A percentile compares a stretch with the other conserved stretches of the same genome.
phyloP scores from a whole-genome alignment of 371 early-diverging fungal genomes.

The Mucor piriformis region DNA sequence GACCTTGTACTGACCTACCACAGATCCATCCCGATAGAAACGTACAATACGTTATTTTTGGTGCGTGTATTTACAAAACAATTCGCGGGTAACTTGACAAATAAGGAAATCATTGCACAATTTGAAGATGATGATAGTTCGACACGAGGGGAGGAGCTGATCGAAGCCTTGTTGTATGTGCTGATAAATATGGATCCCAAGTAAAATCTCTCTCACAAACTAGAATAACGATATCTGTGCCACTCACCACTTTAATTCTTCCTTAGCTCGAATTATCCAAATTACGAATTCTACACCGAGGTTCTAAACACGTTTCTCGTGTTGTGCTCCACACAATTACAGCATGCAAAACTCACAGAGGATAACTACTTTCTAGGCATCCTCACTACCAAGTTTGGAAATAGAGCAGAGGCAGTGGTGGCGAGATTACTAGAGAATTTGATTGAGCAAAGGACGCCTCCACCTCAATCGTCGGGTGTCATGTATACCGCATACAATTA shows the following conservation, averaged over 20 bases:
- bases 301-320: conserved; percentile 64
- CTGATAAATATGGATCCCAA: conserved; percentile 65
- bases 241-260: not conserved
- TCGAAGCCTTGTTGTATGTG: conserved; percentile 61
- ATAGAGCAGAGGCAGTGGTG: conserved; percentile 62
- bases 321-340: conserved; percentile 68
- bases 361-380: conserved; percentile 71
- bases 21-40: conserved; percentile 48
- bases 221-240: not conserved
- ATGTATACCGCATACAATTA: conserved; percentile 76
- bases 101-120: conserved; percentile 58
- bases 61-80: conserved; percentile 69
- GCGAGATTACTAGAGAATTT: conserved; percentile 64
- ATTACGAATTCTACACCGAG: conserved; percentile 77
- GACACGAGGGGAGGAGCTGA: conserved; percentile 54
- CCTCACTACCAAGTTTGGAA: conserved; percentile 56
- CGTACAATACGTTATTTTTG: conserved; percentile 73
- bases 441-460: conserved; percentile 62
- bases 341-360: conserved; percentile 35
- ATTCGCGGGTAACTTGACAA: conserved; percentile 64
- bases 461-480: conserved; percentile 60
- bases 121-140: conserved; percentile 48
- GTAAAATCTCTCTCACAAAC: conserved; percentile 45
- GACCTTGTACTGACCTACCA: not conserved
- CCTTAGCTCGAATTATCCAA: conserved; percentile 54